Evolutionary conservation across 2,329 filamentous ascomycete species (phyloP).

Genomic region (Paecilomyces variotii): DNA sequence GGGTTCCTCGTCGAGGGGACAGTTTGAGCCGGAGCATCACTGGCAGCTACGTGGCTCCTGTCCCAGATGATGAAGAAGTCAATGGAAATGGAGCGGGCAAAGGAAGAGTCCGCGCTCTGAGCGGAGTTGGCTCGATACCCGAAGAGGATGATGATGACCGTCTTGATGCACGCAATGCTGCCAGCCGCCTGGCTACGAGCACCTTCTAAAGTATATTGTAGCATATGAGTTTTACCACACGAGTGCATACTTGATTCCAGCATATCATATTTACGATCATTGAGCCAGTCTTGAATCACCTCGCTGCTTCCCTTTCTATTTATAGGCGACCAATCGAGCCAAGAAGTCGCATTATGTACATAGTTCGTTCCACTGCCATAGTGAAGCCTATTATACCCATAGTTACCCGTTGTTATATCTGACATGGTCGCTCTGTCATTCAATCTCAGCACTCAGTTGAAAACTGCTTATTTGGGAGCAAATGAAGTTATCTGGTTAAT

Average conservation of each 20-base stretch:
- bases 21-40: slow-evolving; percentile 70
- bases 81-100: slow-evolving; percentile 34
- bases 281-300: neutral
- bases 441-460: neutral
- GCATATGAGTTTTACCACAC: slow-evolving; percentile 1
- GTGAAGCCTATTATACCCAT: neutral
- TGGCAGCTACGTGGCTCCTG: slow-evolving; percentile 58
- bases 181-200: slow-evolving; percentile 85
- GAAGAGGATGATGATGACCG: slow-evolving; percentile 75
- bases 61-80: slow-evolving; percentile 52
- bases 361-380: neutral
- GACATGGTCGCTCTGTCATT: neutral
- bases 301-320: neutral
- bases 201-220: slow-evolving; percentile 59
- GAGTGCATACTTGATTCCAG: neutral
- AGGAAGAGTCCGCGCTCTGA: slow-evolving; percentile 41
- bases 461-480: neutral
- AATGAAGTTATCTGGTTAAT: too few relatives aligned
- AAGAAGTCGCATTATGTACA: neutral
- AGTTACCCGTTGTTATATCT: too few relatives aligned
- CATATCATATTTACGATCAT: neutral
- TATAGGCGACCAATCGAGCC: neutral
- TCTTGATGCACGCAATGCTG: slow-evolving; percentile 91
- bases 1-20: slow-evolving; percentile 75
- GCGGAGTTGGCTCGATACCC: slow-evolving; percentile 36